Base-by-base conservation (phyloP, 2,329 filamentous ascomycete species). In the Trichoderma afroharzianum region DNA sequence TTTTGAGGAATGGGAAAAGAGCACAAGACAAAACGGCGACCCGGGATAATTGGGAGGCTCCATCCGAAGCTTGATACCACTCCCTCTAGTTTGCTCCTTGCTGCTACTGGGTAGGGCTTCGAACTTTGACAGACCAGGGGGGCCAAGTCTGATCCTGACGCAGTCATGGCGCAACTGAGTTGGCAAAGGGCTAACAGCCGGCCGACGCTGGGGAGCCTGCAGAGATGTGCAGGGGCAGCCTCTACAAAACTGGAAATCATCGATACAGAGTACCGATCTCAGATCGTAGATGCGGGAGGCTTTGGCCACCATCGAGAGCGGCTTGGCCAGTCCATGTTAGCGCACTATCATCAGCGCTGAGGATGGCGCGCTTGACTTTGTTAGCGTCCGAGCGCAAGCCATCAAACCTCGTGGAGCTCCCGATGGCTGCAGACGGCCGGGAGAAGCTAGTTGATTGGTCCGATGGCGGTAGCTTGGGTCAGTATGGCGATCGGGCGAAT, bases 401-500 rank as follows among this genome's bases (percentile, higher is more conserved):
- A 14, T 53, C 61, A 32, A 39, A 39, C 21, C n/a, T 43, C 61
- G 61, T 63, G 61, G 61, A 47, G 30, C 63, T 28, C 55, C 26
- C 26, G 32, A 43, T 26, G 28, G 53, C 33, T 36, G 39, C 12
- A 53, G 21, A 26, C 12, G 36, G 39, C 50, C 24, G 63, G 18
- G 24, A 14, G 24, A 21, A 53, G 12, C 26, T 24, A n/a, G 50
- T 28, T 64, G 71, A 72, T 72, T 72, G 71, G 71, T 33, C 30
- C 71, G 71, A 72, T 72, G 61, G 53, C 55, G 36, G 62, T 14
- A 36, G 55, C 59, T 30, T 43, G 24, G 43, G 28, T 9, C 14
- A 26, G 9, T 36, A 71, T 55, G 47, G 64, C 63, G 69, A 73
- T 71, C 72, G 72, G 70, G 26, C 28, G 6, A 33, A 26, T 63